A percentile compares a stretch with the other conserved stretches of the same genome.
phyloP scores from a whole-genome alignment of 176 grass and related monocot species.

The Musa itinerans region DNA sequence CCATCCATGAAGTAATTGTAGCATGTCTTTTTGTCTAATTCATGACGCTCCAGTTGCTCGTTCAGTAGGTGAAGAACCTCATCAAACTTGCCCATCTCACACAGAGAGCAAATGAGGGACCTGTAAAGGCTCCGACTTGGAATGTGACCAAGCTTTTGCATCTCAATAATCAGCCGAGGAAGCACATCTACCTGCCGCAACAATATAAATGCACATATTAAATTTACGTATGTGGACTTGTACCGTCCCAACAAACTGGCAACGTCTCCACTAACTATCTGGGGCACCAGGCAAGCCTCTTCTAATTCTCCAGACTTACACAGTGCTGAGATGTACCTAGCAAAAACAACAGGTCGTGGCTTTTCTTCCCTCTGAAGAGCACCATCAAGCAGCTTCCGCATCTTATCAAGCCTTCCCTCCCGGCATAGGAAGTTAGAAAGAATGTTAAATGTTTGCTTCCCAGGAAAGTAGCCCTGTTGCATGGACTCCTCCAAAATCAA shows the following conservation, averaged over 20 bases:
- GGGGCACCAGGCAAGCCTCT: slow-evolving; percentile 43
- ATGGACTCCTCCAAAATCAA: slow-evolving; percentile 62
- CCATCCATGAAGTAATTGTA: slow-evolving; percentile 85
- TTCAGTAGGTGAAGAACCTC: slow-evolving; percentile 59
- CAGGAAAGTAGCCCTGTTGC: slow-evolving; percentile 53
- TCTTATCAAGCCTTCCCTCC: slow-evolving; percentile 66
- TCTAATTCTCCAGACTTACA: slow-evolving; percentile 67
- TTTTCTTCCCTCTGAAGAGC: slow-evolving; percentile 54
- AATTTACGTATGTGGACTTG: slow-evolving; percentile 67
- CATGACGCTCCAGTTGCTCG: slow-evolving; percentile 53
- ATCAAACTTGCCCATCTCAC: slow-evolving; percentile 44
- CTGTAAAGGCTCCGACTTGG: slow-evolving; percentile 58
- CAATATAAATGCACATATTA: slow-evolving; percentile 61
- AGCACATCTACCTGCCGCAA: slow-evolving; percentile 51
- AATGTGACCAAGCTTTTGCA: slow-evolving; percentile 80
- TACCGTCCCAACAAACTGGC: slow-evolving; percentile 40
- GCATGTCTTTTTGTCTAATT: slow-evolving; percentile 42
- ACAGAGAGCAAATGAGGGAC: slow-evolving; percentile 57
- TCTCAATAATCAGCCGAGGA: slow-evolving; percentile 72
- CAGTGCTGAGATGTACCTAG: slow-evolving; percentile 66
- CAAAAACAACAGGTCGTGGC: slow-evolving; percentile 38
- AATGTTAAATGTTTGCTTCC: slow-evolving; percentile 55
- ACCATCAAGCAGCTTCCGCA: slow-evolving; percentile 53
- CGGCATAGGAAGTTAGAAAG: slow-evolving; percentile 60
- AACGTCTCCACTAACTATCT: slow-evolving; percentile 36